Evolutionary conservation across 257 asterid species (phyloP).

Genomic region (Solanum chmielewskii): DNA sequence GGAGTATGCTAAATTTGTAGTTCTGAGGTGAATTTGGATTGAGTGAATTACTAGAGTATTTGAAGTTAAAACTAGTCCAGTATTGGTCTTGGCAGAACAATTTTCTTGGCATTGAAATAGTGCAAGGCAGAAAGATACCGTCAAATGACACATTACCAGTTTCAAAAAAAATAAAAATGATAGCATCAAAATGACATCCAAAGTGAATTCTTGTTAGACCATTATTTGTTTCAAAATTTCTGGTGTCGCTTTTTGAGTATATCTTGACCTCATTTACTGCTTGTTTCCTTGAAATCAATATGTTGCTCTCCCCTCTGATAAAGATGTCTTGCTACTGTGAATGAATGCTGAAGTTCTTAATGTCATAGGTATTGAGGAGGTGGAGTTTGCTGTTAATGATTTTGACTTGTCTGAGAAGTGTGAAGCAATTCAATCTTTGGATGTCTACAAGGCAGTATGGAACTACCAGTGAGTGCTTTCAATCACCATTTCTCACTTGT

Average conservation of each 20-base stretch:
- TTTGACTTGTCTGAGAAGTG: conserved; percentile 49
- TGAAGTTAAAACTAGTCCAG: background rate
- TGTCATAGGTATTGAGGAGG: conserved; percentile 38
- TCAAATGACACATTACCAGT: background rate
- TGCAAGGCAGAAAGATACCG: background rate
- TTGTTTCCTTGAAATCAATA: background rate
- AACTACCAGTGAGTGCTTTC: conserved; percentile 51
- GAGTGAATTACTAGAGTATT: background rate
- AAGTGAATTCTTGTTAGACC: background rate
- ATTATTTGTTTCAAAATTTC: background rate
- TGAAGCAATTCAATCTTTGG: conserved; percentile 67
- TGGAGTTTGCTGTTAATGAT: conserved; percentile 52
- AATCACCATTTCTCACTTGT: conserved; percentile 1
- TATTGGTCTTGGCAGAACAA: background rate
- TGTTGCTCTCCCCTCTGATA: background rate
- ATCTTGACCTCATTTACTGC: background rate
- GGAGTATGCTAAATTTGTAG: background rate
- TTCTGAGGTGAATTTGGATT: background rate
- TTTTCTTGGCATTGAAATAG: background rate
- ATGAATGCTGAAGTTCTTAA: background rate
- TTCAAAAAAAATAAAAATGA: background rate
- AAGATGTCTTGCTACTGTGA: conserved; percentile 6
- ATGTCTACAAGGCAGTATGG: conserved; percentile 73
- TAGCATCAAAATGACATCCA: background rate
- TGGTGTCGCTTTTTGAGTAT: background rate